These are phyloP conservation scores for Aspergillus heteromorphus DNA, from an alignment of 495 filamentous ascomycete species.

Conservation along the genomic window DNA sequence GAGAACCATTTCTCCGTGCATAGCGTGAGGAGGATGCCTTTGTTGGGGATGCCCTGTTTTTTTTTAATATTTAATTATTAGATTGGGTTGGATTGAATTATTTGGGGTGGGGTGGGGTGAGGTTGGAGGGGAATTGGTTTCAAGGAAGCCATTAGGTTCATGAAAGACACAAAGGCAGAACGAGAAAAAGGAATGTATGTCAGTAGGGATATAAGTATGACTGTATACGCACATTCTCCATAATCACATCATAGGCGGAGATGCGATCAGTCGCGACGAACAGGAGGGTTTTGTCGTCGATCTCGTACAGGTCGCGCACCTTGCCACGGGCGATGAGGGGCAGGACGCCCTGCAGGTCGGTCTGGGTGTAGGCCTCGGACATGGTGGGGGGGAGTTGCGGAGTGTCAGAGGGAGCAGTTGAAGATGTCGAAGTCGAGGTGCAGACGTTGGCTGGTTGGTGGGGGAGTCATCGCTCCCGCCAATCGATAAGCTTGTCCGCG, in stretches of 20 bases:
- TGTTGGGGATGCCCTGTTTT: slow-evolving; percentile 68
- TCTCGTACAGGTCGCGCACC: slow-evolving; percentile 75
- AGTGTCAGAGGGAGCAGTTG: neutral
- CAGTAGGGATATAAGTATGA: no score
- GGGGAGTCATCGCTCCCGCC: neutral
- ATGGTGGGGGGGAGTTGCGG: slow-evolving; percentile 27
- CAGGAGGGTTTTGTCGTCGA: slow-evolving; percentile 71
- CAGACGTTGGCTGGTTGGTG: neutral
- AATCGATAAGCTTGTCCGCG: no score
- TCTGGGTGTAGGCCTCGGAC: slow-evolving; percentile 44
- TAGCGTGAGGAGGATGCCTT: slow-evolving; percentile 79
- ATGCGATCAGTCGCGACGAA: slow-evolving; percentile 91
- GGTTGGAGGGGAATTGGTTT: no score
- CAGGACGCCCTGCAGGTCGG: slow-evolving; percentile 50
- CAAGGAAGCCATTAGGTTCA: no score
- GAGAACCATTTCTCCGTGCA: slow-evolving; percentile 84
- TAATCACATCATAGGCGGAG: slow-evolving; percentile 89
- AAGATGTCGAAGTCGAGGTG: neutral
- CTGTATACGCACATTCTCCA: no score
- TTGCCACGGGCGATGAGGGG: slow-evolving; percentile 63
- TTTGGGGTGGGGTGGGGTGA: neutral
- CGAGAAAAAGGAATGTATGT: no score
- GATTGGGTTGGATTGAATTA: neutral
- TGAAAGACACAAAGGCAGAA: no score
- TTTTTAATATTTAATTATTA: slow-evolving; percentile 1